Evolutionary conservation across 2,329 filamentous ascomycete genomes (phyloP), one percentile per base, ranked within the genome.

Genomic region (Aspergillus texensis): DNA sequence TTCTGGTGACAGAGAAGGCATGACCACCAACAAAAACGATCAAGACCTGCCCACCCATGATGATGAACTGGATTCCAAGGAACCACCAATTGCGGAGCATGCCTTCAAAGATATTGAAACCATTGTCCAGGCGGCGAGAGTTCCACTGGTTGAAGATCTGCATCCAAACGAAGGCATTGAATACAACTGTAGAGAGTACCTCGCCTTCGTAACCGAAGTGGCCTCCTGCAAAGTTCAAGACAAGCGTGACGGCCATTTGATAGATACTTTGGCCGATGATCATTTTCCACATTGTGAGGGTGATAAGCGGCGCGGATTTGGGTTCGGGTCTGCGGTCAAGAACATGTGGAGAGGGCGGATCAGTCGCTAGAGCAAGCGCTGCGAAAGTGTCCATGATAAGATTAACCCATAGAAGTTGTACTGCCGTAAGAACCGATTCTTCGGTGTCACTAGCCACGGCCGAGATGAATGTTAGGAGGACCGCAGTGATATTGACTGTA

Each of bases 351-450:
- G 83, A 84, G 0, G 88, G 88, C 4, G 86, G 85, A 68, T 90
- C 88, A 0, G 88, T 90, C 6, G 88, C 88, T 52, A 89, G 81
- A 10, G 87, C 88, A 34, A 90, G 83, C 16, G 88, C 88, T 2
- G 88, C 88, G 64, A 90, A 88, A 6, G 88, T 89, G 69, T 89
- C 87, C 87, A 90, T 90, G 71, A 90, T 90, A 55, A 90, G 78
- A 71, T 90, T 90, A 57, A 90, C 86, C 88, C 88, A 90, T 39
- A 90, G 81, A 50, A 90, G 82, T 68, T 90, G 88, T 0, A 90
- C 87, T 0, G 89, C 87, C 1, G 85, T 89, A 52, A 90, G 83
- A 2, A 90, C 86, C 6, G 88, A 86, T 52, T 83, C 76, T 77
- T 85, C 84, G 12, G 84, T 78, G 6, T 79, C 74, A 62, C 82